Base-by-base conservation (phyloP, 2,329 filamentous ascomycete species). In the Penicillium aurantiogriseum region DNA sequence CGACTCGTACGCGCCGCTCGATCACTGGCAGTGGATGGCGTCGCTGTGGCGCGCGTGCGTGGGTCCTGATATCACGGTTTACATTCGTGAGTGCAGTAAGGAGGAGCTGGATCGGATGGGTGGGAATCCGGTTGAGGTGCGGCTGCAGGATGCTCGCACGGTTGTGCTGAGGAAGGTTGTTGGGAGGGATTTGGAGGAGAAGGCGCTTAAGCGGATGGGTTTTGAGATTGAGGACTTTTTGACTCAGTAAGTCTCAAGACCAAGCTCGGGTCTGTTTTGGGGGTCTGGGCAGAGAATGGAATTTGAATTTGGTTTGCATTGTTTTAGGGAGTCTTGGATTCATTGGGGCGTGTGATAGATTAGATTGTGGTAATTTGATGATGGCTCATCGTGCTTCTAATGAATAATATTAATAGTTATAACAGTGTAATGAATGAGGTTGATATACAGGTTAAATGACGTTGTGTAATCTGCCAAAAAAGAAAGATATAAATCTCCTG, bases 21-120 rank as follows among this genome's bases (percentile, higher is more conserved):
- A 96, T 67, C 93, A 97, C 76, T 97, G 93, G 92, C 90, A 95
- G 74, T 97, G 93, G 93, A 91, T 94, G 80, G 93, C 93, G 36
- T 93, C 90, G 43, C 83, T 97, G 23, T 97, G 93, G 93, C 87
- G 92, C 10, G 91, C 91, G 10, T 89, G 90, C 53, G 82, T 92
- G 1, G 91, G 89, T 0, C 86, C 93, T 0, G 93, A 97, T 59
- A 74, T 80, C 51, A 80, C 77, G 0, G 71, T 80, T 13, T 77
- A 77, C 51, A 72, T 80, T 46, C 72, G 74, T 5, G 74, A 78
- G 38, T 73, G 73, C 47, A 70, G 72, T 19, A 71, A 73, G 43
- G 74, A 74, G 21, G 73, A 81, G 49, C 56, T 80, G 42, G 72
- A 72, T 5, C 73, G 71, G 8, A 67, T 70, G 52, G 81, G 80